Evolutionary conservation across 225 moss, liverwort and hornwort genomes (phyloP), one percentile per base, ranked within the genome.

Genomic region (Neckera pumila): DNA sequence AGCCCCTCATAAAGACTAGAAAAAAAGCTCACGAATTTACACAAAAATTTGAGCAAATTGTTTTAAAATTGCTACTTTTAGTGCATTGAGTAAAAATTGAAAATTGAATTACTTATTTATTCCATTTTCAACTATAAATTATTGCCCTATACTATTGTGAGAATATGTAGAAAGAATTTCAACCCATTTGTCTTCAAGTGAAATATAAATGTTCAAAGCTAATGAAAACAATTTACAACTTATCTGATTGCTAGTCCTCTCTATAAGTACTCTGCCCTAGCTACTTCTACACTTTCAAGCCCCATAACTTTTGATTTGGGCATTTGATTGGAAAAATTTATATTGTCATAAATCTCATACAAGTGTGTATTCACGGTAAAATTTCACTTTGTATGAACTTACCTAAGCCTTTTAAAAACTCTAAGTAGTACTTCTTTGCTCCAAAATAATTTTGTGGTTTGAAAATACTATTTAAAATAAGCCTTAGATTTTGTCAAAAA

Each of bases 1-100:
- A n/a, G 21, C 0, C n/a, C 66, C 4, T 21, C 1, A 11, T 4
- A 67, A 11, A 20, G 6, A 7, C 6, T 1, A 6, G 0, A 36
- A 66, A 21, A 36, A 67, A 67, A n/a, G 6, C 2, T 67, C 21
- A 12, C n/a, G 6, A n/a, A 69, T 25, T 23, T 69, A 14, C 23
- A 69, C 7, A 14, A 40, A 8, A 69, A 69, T 69, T 38, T 22
- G 38, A 69, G 4, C 6, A 69, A 69, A 69, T 69, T 3, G 22
- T 38, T 23, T 23, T 38, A 38, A 69, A 67, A 5, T 22, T 38
- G 2, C 4, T 3, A 38, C 12, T 69, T 69, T 69, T n/a, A 69
- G 10, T 40, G 25, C 2, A 69, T 69, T 40, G 8, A 69, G 13
- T 69, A 2, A 69, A 69, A 38, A 69, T 23, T 40, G 14, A 23